Evolutionary conservation across 257 asterid genomes (phyloP), one percentile per base, ranked within the genome.

Genomic region (Capsicum rhomboideum): DNA sequence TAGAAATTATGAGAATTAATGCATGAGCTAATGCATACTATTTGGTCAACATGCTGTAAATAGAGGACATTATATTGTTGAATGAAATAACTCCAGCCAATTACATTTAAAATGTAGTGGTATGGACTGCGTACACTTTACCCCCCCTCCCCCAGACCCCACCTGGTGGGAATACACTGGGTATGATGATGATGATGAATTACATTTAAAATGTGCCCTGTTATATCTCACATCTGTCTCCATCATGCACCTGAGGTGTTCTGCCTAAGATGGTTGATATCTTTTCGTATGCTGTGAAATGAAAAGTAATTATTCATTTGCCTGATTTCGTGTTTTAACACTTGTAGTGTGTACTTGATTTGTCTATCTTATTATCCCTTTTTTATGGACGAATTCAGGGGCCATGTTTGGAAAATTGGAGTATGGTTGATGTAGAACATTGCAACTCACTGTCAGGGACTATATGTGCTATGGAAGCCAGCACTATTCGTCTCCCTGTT

Each of bases 401-500:
- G 78, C 92, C 92, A 31, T 86, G 81, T 89, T 87, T 94, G 93
- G 91, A 89, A 82, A 88, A 80, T 80, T 93, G 97, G 98, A 88
- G 83, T 83, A 84, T 80, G 80, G 82, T 93, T 8, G 95, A 92
- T 40, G 85, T 82, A 83, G 93, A 93, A 86, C 90, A 92, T 88
- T 86, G 85, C 86, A 87, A 77, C 86, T 92, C 98, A 13, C 78
- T 95, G 85, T 89, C 93, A 69, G 91, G 91, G 84, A 93, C 95
- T 59, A 87, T 86, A 46, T 85, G 85, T 86, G 93, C 97, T 66
- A 67, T 95, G 86, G 93, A 91, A 89, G 93, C 97, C 81, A 90
- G 91, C 92, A 90, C 88, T 83, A 75, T 90, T 67, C 90, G 93
- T 79, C 93, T 93, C 80, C 98, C 98, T 78, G 88, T 93, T 83